These are phyloP conservation scores for Euphorbia peplus DNA, from an alignment of 345 rosid species.

Conservation along the genomic window DNA sequence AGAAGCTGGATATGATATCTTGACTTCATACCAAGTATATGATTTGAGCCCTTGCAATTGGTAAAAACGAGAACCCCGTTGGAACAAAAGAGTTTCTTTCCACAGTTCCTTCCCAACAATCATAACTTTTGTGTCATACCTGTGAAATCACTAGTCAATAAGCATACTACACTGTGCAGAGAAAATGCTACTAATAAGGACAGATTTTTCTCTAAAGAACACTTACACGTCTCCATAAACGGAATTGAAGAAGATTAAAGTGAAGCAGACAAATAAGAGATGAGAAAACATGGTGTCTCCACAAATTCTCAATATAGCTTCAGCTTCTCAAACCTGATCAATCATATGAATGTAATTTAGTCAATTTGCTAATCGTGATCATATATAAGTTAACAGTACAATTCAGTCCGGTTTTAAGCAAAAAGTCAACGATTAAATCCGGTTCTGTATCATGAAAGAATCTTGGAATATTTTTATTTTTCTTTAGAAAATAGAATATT, in stretches of 20 bases:
- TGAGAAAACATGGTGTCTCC: slow-evolving; percentile 3
- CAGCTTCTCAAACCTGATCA: slow-evolving; percentile 1
- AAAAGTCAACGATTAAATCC: too few relatives aligned
- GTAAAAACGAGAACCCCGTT: slow-evolving; percentile 56
- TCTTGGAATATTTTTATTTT: too few relatives aligned
- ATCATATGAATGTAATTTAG: background rate
- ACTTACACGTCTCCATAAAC: slow-evolving; percentile 40
- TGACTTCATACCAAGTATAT: slow-evolving; percentile 82
- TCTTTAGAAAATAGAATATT: too few relatives aligned
- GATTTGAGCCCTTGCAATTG: slow-evolving; percentile 63
- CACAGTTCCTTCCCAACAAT: slow-evolving; percentile 60
- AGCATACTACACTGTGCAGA: background rate
- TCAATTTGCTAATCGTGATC: background rate
- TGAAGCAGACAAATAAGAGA: slow-evolving; percentile 25
- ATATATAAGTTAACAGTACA: too few relatives aligned
- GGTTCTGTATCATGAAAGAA: too few relatives aligned
- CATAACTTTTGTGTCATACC: slow-evolving; percentile 39
- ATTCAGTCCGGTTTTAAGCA: too few relatives aligned
- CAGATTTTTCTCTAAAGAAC: background rate
- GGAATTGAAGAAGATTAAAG: slow-evolving; percentile 17
- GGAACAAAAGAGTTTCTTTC: slow-evolving; percentile 62
- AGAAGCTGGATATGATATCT: slow-evolving; percentile 98
- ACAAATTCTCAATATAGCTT: background rate
- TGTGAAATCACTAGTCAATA: slow-evolving; percentile 18
- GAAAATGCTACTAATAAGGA: too few relatives aligned